Conservation (phyloP, 331 rosid species). For the Stylosanthes scabra region DNA sequence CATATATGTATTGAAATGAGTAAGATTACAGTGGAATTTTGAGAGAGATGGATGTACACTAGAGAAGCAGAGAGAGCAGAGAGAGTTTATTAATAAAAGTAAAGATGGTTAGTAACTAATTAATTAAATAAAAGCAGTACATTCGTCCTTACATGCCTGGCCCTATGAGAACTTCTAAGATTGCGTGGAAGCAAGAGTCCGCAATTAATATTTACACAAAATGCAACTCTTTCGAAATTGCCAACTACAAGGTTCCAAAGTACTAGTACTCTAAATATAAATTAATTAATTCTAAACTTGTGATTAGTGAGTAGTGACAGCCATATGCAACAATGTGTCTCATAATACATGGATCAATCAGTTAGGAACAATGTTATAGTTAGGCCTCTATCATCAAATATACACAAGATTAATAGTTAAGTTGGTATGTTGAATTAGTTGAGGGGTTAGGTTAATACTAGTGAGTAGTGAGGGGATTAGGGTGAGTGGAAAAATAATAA, state of each 20-base stretch:
- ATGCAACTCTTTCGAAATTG: slow-evolving; percentile 37
- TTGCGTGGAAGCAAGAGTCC: slow-evolving; percentile 15
- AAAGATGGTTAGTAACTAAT: not conserved
- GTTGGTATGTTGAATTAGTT: slow-evolving; percentile 33
- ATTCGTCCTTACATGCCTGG: slow-evolving; percentile 29
- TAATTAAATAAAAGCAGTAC: not conserved
- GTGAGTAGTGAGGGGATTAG: slow-evolving; percentile 37
- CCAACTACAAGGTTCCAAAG: slow-evolving; percentile 36
- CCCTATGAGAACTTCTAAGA: slow-evolving; percentile 11
- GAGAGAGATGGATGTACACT: not conserved
- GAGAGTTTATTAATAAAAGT: not conserved
- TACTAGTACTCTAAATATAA: not conserved
- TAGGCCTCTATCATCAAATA: slow-evolving; percentile 14
- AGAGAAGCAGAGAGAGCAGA: not conserved
- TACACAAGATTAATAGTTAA: not conserved
- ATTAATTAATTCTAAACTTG: slow-evolving; percentile 32
- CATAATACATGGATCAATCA: slow-evolving; percentile 22
- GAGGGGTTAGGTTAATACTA: slow-evolving; percentile 31
- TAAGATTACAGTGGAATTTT: not conserved
- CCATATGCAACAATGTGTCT: slow-evolving; percentile 24
- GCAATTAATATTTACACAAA: slow-evolving; percentile 31
- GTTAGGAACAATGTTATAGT: slow-evolving; percentile 12
- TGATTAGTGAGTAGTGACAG: slow-evolving; percentile 38
- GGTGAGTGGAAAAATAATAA: slow-evolving; percentile 10
- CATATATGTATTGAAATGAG: not conserved